Evolutionary conservation across 345 rosid species (phyloP), one percentile per base, ranked within the genome.

Genomic region (Dipteronia dyeriana): DNA sequence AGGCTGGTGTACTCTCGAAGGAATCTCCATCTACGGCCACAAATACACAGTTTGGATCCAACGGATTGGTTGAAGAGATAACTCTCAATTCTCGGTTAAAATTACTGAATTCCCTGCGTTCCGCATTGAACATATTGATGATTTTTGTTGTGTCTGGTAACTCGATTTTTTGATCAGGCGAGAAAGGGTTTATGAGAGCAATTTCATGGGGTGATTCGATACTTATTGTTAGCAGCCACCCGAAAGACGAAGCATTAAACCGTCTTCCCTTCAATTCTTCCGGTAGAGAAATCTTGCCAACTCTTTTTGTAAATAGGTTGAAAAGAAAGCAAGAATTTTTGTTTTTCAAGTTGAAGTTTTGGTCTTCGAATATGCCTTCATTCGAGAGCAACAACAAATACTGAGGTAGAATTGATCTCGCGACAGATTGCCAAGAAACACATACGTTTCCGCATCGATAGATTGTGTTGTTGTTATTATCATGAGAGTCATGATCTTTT

Each of bases 401-500:
- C 22, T 41, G 11, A 7, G 29, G 31, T 19, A 53, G 14, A 2
- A 68, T n/a, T 2, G n/a, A 10, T 2, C 20, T 20, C 2, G 67
- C 74, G 11, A n/a, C 79, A 0, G 19, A n/a, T 53, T 59, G 11
- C 75, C 79, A 76, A 26, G 74, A 69, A 59, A 43, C 45, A 19
- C 68, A 68, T 29, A 69, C 51, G 9, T 7, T 1, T 4, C 23
- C 14, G 16, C 79, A 68, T 19, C 68, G 61, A 49, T 41, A 13
- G 20, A 76, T 12, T 1, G 45, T 7, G 10, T 41, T 41, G 45
- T 6, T 41, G 9, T 41, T 9, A 31, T 31, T 5, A 31, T 31
- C 2, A 26, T 43, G 62, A 14, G 61, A 5, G 3, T 9, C n/a
- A 2, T 57, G 3, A 31, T 31, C 8, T 5, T 69, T 2, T 23